Conservation (phyloP, 2,329 filamentous ascomycete species). For the Penicillium sp. region DNA sequence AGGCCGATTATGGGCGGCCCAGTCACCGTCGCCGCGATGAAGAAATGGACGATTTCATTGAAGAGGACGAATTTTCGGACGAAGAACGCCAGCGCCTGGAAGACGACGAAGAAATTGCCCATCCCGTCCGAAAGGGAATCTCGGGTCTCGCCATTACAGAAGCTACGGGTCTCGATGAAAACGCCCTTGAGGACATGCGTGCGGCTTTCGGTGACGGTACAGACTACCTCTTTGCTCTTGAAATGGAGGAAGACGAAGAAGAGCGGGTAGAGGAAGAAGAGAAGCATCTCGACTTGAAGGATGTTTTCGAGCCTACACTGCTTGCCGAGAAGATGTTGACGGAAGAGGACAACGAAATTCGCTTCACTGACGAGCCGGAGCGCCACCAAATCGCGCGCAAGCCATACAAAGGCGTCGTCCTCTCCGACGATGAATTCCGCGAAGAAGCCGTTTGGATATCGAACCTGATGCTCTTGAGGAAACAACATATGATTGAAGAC, state of each 20-base stretch:
- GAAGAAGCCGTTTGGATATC: conserved; percentile 93
- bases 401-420: conserved; percentile 75
- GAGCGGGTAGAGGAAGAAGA: conserved; percentile 75
- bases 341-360: conserved; percentile 89
- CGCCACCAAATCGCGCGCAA: conserved; percentile 89
- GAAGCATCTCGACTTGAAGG: conserved; percentile 85
- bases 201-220: conserved; percentile 93
- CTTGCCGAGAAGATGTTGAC: conserved; percentile 91
- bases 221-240: conserved; percentile 92
- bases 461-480: conserved; percentile 83
- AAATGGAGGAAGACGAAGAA: conserved; percentile 77
- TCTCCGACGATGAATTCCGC: conserved; percentile 78
- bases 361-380: conserved; percentile 84
- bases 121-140: conserved; percentile 67
- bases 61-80: conserved; percentile 88
- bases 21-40: conserved; percentile 55
- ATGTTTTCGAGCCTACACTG: conserved; percentile 96
- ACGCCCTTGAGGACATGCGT: conserved; percentile 91
- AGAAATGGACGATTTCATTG: conserved; percentile 93
- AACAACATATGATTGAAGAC: conserved; percentile 56
- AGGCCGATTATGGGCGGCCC: conserved; percentile 46
- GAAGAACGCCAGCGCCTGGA: conserved; percentile 63
- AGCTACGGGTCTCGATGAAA: conserved; percentile 81
- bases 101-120: conserved; percentile 84
- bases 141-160: conserved; percentile 68